Base-by-base conservation (phyloP, 2,329 filamentous ascomycete genomes). In the Calonectria naviculata region DNA sequence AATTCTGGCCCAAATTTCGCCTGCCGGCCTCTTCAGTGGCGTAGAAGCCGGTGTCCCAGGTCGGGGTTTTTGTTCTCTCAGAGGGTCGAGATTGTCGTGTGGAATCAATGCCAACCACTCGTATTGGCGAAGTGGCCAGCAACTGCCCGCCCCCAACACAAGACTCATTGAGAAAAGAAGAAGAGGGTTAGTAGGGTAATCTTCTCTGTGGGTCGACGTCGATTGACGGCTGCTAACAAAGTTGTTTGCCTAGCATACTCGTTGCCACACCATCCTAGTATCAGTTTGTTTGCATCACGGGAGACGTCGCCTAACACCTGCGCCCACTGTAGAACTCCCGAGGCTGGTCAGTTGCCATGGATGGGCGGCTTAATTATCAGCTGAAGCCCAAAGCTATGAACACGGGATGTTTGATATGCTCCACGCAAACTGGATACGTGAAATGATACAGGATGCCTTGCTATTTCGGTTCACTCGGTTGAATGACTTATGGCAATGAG, bases 381-480 rank as follows among this genome's bases (percentile, higher is more conserved):
- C n/a, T 58, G 64, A 44, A 42, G 17, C 36, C 24, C 34, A 21
- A 56, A 52, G 36, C 31, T 58, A 38, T 60, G 42, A 42, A 26
- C 54, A 34, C 52, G 38, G 36, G 34, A 42, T 49, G 34, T 44
- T 26, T 65, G 44, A 34, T 52, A 42, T 61, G 62, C 31, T 42
- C 52, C 67, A 69, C 52, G 61, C 49, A 21, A 54, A 54, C 65
- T 21, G 36, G 28, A 46, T 38, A 68, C 67, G 42, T 54, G 17
- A 29, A 44, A 60, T 47, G 34, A 62, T 56, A 67, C 28, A 9
- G 31, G n/a, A 49, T 49, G 36, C 34, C 52, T 21, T 58, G 34
- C 65, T 60, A 70, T 66, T 67, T 67, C 28, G 41, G n/a, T 36
- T 62, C 38, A 66, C 66, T 56, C 73, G 71, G 73, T 65, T 29